These are phyloP conservation scores for Candida nemodendra DNA, from an alignment of 805 yeast species.

Conservation along the genomic window DNA sequence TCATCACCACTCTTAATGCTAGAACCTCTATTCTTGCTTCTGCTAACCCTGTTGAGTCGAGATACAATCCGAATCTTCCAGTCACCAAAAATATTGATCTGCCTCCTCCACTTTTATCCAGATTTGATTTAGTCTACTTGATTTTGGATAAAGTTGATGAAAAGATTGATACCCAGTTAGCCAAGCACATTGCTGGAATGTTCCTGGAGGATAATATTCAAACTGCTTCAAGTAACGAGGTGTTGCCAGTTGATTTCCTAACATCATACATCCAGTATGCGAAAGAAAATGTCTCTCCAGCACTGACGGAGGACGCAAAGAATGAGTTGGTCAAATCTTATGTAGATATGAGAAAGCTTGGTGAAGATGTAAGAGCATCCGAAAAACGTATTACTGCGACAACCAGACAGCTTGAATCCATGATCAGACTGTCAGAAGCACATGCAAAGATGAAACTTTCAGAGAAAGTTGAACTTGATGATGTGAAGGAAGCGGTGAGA, in stretches of 20 bases:
- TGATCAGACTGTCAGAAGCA: slow-evolving; percentile 93
- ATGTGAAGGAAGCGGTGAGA: slow-evolving; percentile 92
- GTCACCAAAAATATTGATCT: slow-evolving; percentile 94
- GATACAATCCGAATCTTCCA: slow-evolving; percentile 92
- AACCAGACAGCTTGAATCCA: slow-evolving; percentile 92
- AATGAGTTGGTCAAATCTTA: slow-evolving; percentile 81
- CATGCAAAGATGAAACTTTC: slow-evolving; percentile 95
- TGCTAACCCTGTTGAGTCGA: slow-evolving; percentile 95
- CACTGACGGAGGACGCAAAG: slow-evolving; percentile 75
- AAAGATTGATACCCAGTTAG: slow-evolving; percentile 77
- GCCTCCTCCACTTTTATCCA: slow-evolving; percentile 92
- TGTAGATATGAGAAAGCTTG: slow-evolving; percentile 90
- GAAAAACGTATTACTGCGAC: slow-evolving; percentile 97
- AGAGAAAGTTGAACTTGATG: slow-evolving; percentile 65
- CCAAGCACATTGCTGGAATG: slow-evolving; percentile 86
- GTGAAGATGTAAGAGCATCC: slow-evolving; percentile 83
- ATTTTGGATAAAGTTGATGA: slow-evolving; percentile 93
- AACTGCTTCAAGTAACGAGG: slow-evolving; percentile 62
- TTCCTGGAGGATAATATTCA: slow-evolving; percentile 85
- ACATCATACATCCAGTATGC: slow-evolving; percentile 92
- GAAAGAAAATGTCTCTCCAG: slow-evolving; percentile 82
- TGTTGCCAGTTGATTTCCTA: slow-evolving; percentile 82
- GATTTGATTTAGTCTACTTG: slow-evolving; percentile 92
- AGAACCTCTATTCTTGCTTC: slow-evolving; percentile 94
- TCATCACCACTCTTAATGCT: slow-evolving; percentile 94